Base-by-base conservation (phyloP, 805 yeast genomes). In the Candida schatavii region DNA sequence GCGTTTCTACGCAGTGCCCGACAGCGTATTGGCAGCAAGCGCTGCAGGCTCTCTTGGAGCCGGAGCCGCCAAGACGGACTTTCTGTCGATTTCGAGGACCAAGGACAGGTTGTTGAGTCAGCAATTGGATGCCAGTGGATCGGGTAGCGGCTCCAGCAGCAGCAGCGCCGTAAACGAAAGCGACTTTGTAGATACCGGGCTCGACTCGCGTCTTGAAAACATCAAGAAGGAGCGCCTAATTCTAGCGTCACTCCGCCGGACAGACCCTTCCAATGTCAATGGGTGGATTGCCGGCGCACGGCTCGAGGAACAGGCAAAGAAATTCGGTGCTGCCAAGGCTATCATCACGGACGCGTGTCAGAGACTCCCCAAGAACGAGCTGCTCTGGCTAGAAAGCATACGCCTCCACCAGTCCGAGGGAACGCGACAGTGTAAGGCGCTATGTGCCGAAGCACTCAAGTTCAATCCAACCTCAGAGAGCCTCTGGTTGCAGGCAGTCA, bases 231-330 rank as follows among this genome's bases (percentile, higher is more conserved):
- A 82, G 28, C 65, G 93, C 28, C 54, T 70, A 2, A 66, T 88
- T 6, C 69, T 90, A 35, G 66, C 76, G n/a, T 81, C 88, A 2
- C 73, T 86, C 48, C 71, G 95, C 27, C 78, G 76, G 48, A 66
- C 88, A 0, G 84, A 87, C 51, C 96, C 97, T 0, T 61, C 65
- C 32, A 83, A 81, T 44, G 77, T 95, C 0, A 77, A 77, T 37
- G 86, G 85, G 3, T 91, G 96, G 96, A 85, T 91, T 18, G 88
- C 95, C 0, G 78, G 88, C 37, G 95, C 96, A 0, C 64, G 88
- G 36, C 57, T 88, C 7, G 98, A 91, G 55, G 84, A 78, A 48
- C 75, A 73, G 35, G 83, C 82, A 1, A 72, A 72, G 34, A 80
- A 79, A 39, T 67, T 69, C 41, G 63, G 63, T 4, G 61, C 61